These are phyloP conservation scores for Trichoderma sp. DNA, from an alignment of 2,329 filamentous ascomycete species.

Conservation along the genomic window DNA sequence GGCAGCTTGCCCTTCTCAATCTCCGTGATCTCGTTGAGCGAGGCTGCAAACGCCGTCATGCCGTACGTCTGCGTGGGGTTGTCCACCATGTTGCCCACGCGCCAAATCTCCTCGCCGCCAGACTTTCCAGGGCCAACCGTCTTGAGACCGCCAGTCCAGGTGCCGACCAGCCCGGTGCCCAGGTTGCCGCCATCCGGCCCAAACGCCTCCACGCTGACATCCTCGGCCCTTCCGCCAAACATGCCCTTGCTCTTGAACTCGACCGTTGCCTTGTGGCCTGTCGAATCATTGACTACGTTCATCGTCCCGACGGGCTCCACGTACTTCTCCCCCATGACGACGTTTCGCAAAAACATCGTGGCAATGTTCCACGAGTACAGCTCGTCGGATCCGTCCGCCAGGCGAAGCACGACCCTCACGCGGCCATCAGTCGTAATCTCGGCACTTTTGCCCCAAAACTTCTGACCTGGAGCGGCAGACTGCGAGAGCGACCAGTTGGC, in stretches of 20 bases:
- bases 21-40: conserved; percentile 82
- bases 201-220: conserved; percentile 76
- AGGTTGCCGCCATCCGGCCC: conserved; percentile 66
- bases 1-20: conserved; percentile 76
- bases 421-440: conserved; percentile 93
- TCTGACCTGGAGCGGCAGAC: conserved; percentile 84
- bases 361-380: conserved; percentile 86
- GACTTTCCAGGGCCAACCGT: conserved; percentile 64
- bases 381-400: conserved; percentile 70
- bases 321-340: conserved; percentile 98
- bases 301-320: conserved; percentile 92
- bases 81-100: conserved; percentile 73
- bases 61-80: conserved; percentile 82
- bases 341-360: conserved; percentile 89
- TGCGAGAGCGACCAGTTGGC: conserved; percentile 84
- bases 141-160: conserved; percentile 78
- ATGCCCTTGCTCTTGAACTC: conserved; percentile 95
- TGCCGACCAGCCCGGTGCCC: conserved; percentile 71
- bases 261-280: conserved; percentile 78
- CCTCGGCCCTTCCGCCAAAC: conserved; percentile 93
- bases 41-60: conserved; percentile 81
- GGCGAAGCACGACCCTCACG: conserved; percentile 71
- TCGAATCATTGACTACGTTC: conserved; percentile 81
- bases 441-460: conserved; percentile 97
- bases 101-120: conserved; percentile 74